Evolutionary conservation across 257 asterid genomes (phyloP).

Genomic region (Haberlea rhodopensis): DNA sequence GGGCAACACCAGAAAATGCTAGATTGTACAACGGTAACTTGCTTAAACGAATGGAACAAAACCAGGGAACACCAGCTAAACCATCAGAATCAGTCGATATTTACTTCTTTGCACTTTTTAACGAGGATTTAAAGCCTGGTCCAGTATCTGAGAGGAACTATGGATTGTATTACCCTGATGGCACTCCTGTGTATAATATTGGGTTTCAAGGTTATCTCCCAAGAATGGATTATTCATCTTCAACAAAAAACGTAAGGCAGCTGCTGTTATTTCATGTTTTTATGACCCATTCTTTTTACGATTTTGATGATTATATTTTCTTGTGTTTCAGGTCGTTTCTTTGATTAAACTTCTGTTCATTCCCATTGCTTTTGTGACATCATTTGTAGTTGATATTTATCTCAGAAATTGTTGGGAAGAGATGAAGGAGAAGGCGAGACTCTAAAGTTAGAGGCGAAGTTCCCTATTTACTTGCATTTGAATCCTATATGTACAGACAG

Average conservation of each 20-base stretch:
- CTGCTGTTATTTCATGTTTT: too few relatives aligned
- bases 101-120: constrained; percentile 87
- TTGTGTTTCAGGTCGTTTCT: too few relatives aligned
- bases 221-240: constrained; percentile 64
- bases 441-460: too few relatives aligned
- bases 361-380: too few relatives aligned
- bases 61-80: constrained; percentile 78
- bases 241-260: constrained; percentile 49
- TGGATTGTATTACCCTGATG: constrained; percentile 82
- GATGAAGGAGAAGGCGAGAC: too few relatives aligned
- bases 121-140: constrained; percentile 87
- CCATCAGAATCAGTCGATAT: constrained; percentile 72
- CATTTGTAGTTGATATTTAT: too few relatives aligned
- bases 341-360: too few relatives aligned
- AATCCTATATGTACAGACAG: too few relatives aligned
- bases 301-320: too few relatives aligned
- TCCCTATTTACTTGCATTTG: too few relatives aligned
- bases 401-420: too few relatives aligned
- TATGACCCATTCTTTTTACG: too few relatives aligned
- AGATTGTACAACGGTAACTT: constrained; percentile 66
- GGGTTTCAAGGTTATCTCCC: constrained; percentile 67
- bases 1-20: constrained; percentile 82
- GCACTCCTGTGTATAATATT: constrained; percentile 71
- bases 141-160: constrained; percentile 90
- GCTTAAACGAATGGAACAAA: constrained; percentile 47